Evolutionary conservation across 2,329 filamentous ascomycete genomes (phyloP), one percentile per base, ranked within the genome.

Genomic region (Ophiostoma piceae): DNA sequence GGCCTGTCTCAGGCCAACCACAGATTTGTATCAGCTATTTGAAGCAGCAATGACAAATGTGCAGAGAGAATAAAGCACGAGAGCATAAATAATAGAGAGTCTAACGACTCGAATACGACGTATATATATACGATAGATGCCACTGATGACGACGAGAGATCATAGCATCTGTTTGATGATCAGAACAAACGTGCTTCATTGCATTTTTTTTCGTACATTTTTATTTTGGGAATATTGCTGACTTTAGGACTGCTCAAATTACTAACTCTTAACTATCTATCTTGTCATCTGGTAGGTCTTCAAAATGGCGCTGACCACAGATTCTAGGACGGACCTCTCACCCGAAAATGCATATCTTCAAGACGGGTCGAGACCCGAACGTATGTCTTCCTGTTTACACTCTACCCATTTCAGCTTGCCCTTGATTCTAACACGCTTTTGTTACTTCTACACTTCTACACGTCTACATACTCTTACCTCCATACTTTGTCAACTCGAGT

Each of bases 1-100:
- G 65, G 47, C 51, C 26, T 64, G 54, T 68, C 37, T 62, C 54
- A 47, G 67, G 14, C 35, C 62, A 16, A 32, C 32, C 7, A 39
- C 29, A 32, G 57, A 62, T 32, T 11, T 32, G 57, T 62, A 62
- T 62, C 57, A 32, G 57, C 22, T 26, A 57, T 57, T 26, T 57
- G 8, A 16, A 57, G 22, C n/a, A 57, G 16, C 51, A 62, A 16
- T 62, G 26, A 32, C 57, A 26, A 62, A 32, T 32, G 12, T 32
- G 57, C 26, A 32, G 26, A 62, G 22, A 6, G 5, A 47, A 47
- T n/a, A 7, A n/a, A 19, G 1, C 1, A 47, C 19, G 7, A 19
- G 8, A 19, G 7, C 2, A 7, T 47, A 1, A 9, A 2, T 8
- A 47, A 19, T 41, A 14, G 12, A 41, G 7, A 47, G 6, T 47